These are phyloP conservation scores for Beauveria caledonica DNA, from an alignment of 2,329 filamentous ascomycete species.

Conservation along the genomic window DNA sequence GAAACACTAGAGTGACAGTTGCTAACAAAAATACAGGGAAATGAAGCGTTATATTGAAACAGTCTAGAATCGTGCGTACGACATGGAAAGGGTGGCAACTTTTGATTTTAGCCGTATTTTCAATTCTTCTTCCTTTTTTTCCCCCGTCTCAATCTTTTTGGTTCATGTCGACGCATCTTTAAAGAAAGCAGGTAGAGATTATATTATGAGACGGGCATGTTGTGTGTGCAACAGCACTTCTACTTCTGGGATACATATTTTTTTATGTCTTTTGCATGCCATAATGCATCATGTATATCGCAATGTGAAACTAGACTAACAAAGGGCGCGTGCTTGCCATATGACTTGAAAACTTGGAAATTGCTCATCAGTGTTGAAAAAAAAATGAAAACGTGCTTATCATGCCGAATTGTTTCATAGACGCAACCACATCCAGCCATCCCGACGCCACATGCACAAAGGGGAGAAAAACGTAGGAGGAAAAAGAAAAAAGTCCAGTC, in stretches of 20 bases:
- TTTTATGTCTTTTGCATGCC: too few relatives aligned
- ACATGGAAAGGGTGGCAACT: background rate
- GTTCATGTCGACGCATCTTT: background rate
- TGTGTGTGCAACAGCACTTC: too few relatives aligned
- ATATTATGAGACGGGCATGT: too few relatives aligned
- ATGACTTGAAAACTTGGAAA: background rate
- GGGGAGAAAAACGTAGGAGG: background rate
- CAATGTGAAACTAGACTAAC: background rate
- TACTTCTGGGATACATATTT: too few relatives aligned
- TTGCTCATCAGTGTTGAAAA: background rate
- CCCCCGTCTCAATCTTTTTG: background rate
- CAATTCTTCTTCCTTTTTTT: background rate
- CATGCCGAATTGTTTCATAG: background rate
- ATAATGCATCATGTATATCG: background rate
- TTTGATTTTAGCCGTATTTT: background rate
- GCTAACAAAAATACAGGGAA: conserved; percentile 46
- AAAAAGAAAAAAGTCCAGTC: background rate
- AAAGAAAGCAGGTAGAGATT: too few relatives aligned
- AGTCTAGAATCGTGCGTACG: conserved; percentile 34
- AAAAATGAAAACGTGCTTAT: background rate
- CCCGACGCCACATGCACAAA: background rate
- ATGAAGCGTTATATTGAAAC: conserved; percentile 71
- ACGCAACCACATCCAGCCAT: background rate
- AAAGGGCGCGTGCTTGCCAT: background rate
- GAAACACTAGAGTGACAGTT: background rate